Percentiles rank a stretch among this genome's conserved stretches.
Conservation (phyloP, 352 stramenopile genomes). For the Peronospora destructor region DNA sequence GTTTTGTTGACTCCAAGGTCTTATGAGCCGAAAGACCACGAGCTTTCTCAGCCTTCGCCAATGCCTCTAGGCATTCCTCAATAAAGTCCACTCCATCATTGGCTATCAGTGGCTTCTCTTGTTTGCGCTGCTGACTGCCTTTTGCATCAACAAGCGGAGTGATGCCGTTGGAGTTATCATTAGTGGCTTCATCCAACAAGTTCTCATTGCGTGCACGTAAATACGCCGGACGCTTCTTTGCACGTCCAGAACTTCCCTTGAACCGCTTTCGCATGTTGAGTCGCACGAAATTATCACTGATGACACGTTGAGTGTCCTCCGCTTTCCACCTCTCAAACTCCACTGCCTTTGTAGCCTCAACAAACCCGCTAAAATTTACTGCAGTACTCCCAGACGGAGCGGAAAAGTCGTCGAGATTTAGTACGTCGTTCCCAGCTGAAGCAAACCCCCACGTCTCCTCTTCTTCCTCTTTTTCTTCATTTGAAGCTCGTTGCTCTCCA, state of each 20-base stretch:
- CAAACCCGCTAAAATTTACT: not conserved
- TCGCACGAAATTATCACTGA: constrained; percentile 77
- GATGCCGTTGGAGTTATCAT: constrained; percentile 12
- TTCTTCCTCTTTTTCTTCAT: constrained; percentile 10
- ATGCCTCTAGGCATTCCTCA: constrained; percentile 62
- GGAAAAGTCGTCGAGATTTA: constrained; percentile 43
- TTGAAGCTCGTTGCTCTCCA: constrained; percentile 1
- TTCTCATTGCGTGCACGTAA: constrained; percentile 35
- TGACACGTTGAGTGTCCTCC: constrained; percentile 35
- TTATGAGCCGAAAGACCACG: constrained; percentile 4
- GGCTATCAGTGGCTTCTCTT: constrained; percentile 16
- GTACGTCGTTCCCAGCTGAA: constrained; percentile 17
- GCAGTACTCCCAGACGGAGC: constrained; percentile 1
- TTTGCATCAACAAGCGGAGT: constrained; percentile 22
- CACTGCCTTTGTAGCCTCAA: constrained; percentile 10
- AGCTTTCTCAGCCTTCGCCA: constrained; percentile 35
- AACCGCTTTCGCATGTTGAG: constrained; percentile 76
- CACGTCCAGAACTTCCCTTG: constrained; percentile 56
- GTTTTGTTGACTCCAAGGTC: not conserved
- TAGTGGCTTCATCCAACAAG: constrained; percentile 17
- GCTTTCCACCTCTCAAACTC: constrained; percentile 59
- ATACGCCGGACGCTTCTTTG: constrained; percentile 64
- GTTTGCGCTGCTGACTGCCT: constrained; percentile 24
- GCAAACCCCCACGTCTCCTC: constrained; percentile 31
- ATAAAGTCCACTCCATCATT: constrained; percentile 75